Evolutionary conservation across 2,329 filamentous ascomycete genomes (phyloP).

Genomic region (Paraphoma chrysanthemicola): DNA sequence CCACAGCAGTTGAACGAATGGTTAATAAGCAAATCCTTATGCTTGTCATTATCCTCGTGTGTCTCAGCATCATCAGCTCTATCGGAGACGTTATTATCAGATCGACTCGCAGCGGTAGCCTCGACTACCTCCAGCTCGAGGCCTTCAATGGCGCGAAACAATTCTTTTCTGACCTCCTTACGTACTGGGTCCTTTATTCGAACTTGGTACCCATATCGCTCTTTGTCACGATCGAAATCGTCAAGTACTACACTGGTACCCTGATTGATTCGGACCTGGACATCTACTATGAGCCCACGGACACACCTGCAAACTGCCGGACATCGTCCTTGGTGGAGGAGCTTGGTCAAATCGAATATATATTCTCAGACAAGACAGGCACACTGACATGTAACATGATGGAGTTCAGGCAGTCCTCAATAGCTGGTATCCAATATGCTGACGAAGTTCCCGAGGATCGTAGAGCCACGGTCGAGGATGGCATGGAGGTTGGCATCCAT

Average conservation of each 20-base stretch:
- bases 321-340: conserved; percentile 98
- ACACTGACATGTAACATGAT: conserved; percentile 98
- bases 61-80: conserved; percentile 87
- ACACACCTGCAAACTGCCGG: conserved; percentile 93
- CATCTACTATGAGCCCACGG: conserved; percentile 95
- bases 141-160: conserved; percentile 72
- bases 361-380: conserved; percentile 98
- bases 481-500: conserved; percentile 78
- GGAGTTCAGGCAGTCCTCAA: conserved; percentile 96
- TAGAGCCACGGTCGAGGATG: conserved; percentile 78
- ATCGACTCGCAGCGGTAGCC: conserved; percentile 64
- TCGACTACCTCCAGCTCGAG: conserved; percentile 74
- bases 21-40: conserved; percentile 93
- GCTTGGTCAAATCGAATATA: conserved; percentile 96
- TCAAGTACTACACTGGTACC: conserved; percentile 98
- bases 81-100: conserved; percentile 87
- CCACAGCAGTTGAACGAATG: conserved; percentile 92
- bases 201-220: conserved; percentile 96
- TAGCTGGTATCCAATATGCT: conserved; percentile 91
- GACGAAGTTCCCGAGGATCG: conserved; percentile 92
- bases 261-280: conserved; percentile 97
- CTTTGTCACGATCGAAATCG: conserved; percentile 95
- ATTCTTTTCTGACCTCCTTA: conserved; percentile 94
- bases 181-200: conserved; percentile 98
- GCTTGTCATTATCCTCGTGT: conserved; percentile 82